Conservation (phyloP, 306 rosid species). For the Sicyos edulis region DNA sequence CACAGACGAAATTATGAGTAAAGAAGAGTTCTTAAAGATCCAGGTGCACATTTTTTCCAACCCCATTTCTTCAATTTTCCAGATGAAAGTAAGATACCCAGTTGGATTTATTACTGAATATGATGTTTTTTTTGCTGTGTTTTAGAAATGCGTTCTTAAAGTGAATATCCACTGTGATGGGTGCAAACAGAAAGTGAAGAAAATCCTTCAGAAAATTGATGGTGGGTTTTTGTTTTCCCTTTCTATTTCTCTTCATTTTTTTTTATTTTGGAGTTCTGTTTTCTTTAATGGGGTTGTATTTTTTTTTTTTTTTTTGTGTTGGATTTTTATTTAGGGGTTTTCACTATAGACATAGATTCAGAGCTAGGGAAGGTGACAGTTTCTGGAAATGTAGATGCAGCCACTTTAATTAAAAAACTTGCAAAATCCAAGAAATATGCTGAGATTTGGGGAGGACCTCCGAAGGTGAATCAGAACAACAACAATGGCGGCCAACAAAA, state of each 20-base stretch:
- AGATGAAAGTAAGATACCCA: neutral
- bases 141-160: constrained; percentile 93
- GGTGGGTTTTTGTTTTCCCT: constrained; percentile 32
- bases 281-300: neutral
- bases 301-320: neutral
- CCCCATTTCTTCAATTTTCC: neutral
- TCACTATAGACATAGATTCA: constrained; percentile 72
- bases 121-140: neutral
- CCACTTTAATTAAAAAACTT: constrained; percentile 74
- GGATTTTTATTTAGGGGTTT: constrained; percentile 49
- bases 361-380: constrained; percentile 89
- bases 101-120: neutral
- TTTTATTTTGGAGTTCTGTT: neutral
- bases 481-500: constrained; percentile 34
- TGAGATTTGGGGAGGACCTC: constrained; percentile 61
- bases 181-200: constrained; percentile 89
- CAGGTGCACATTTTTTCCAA: constrained; percentile 43
- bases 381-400: constrained; percentile 81
- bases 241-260: neutral
- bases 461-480: constrained; percentile 32
- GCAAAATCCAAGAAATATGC: constrained; percentile 91
- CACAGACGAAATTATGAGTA: constrained; percentile 51
- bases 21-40: constrained; percentile 82
- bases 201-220: constrained; percentile 81
- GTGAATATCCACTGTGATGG: constrained; percentile 99